Evolutionary conservation across 2,329 filamentous ascomycete genomes (phyloP).

Genomic region (Paramyrothecium roridum): DNA sequence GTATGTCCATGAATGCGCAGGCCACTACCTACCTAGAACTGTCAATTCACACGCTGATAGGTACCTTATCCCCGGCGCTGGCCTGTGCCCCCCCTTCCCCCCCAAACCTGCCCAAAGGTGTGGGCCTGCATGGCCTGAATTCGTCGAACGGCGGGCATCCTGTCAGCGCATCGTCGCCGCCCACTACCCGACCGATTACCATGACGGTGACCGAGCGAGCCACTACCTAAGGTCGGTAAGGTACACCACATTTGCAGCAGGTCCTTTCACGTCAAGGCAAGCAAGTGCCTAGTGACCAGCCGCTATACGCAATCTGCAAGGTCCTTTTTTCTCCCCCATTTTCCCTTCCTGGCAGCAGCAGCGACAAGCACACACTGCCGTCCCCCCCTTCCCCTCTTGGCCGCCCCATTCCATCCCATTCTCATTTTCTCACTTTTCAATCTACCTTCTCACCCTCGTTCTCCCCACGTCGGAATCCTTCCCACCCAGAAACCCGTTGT

Average conservation of each 20-base stretch:
- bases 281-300: neutral
- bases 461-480: neutral
- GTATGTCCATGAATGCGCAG: neutral
- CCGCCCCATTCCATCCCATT: slow-evolving; percentile 1
- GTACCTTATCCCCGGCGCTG: neutral
- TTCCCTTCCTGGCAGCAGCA: neutral
- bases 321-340: neutral
- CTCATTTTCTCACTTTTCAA: slow-evolving; percentile 4
- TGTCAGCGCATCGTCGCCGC: too few species aligned
- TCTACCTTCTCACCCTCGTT: slow-evolving; percentile 3
- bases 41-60: neutral
- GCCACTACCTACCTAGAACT: neutral
- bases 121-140: neutral
- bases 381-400: neutral
- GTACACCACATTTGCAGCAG: too few species aligned
- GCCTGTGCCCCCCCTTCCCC: neutral
- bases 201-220: too few species aligned
- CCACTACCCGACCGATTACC: too few species aligned
- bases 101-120: neutral
- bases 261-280: too few species aligned
- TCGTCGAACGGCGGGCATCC: too few species aligned
- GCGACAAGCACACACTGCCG: neutral
- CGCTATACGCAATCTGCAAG: neutral
- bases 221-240: too few species aligned
- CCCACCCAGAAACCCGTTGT: neutral